Conservation (phyloP, 805 yeast genomes). For the Candida chilensis region DNA sequence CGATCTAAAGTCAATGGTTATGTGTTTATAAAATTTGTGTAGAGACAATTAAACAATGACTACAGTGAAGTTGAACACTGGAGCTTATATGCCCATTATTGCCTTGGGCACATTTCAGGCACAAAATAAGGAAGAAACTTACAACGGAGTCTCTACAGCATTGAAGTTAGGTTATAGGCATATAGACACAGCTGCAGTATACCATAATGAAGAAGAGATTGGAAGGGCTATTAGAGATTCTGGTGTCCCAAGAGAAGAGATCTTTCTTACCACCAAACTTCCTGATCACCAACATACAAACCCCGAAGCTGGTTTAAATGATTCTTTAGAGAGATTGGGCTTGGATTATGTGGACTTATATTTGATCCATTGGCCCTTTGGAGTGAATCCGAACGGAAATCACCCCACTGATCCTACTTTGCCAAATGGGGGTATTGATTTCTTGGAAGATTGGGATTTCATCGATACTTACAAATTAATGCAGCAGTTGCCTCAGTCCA, state of each 20-base stretch:
- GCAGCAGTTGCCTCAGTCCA: constrained; percentile 46
- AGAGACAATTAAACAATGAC: too few species aligned
- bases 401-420: too few species aligned
- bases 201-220: constrained; percentile 58
- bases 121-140: constrained; percentile 41
- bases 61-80: constrained; percentile 65
- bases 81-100: constrained; percentile 52
- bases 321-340: constrained; percentile 52
- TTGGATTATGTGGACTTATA: constrained; percentile 73
- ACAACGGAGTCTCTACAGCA: constrained; percentile 51
- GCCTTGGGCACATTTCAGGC: constrained; percentile 75
- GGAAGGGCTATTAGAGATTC: constrained; percentile 55
- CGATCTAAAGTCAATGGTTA: too few species aligned
- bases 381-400: constrained; percentile 31
- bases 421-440: constrained; percentile 24
- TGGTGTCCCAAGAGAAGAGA: constrained; percentile 53
- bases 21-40: too few species aligned
- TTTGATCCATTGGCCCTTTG: constrained; percentile 78
- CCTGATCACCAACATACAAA: constrained; percentile 47
- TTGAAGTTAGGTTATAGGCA: constrained; percentile 63
- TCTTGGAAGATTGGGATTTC: constrained; percentile 24
- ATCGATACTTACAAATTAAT: constrained; percentile 53
- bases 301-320: constrained; percentile 45
- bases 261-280: constrained; percentile 67
- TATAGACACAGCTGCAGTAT: constrained; percentile 69